Evolutionary conservation across 1,139 yeast genomes (phyloP).

Genomic region (Yamadazyma dushanensis): DNA sequence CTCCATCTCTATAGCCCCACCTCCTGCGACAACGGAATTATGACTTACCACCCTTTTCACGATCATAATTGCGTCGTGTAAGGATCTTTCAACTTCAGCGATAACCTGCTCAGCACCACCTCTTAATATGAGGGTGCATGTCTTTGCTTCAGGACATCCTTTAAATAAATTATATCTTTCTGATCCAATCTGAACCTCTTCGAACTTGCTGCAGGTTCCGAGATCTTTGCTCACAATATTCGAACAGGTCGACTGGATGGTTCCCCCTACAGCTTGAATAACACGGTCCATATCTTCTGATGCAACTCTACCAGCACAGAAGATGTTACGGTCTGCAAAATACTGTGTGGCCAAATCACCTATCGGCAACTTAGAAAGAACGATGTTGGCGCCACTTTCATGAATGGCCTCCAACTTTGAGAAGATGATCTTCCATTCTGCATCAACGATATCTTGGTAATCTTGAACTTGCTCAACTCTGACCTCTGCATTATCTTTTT

Average conservation of each 20-base stretch:
- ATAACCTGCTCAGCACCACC: slow-evolving; percentile 99
- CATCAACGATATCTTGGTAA: slow-evolving; percentile 95
- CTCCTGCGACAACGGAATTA: slow-evolving; percentile 91
- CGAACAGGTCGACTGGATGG: slow-evolving; percentile 85
- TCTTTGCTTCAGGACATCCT: slow-evolving; percentile 90
- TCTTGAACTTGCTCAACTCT: slow-evolving; percentile 92
- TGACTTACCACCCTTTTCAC: slow-evolving; percentile 93
- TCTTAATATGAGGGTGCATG: slow-evolving; percentile 89
- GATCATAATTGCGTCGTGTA: slow-evolving; percentile 98
- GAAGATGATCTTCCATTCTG: slow-evolving; percentile 95
- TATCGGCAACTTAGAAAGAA: slow-evolving; percentile 90
- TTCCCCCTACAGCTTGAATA: slow-evolving; percentile 91
- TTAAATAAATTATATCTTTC: slow-evolving; percentile 91
- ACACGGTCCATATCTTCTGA: slow-evolving; percentile 90
- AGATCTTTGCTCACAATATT: slow-evolving; percentile 66
- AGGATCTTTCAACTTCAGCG: slow-evolving; percentile 95
- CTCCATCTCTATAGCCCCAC: slow-evolving; percentile 99
- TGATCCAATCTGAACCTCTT: slow-evolving; percentile 93
- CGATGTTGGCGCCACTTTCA: slow-evolving; percentile 87
- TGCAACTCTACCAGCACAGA: slow-evolving; percentile 96
- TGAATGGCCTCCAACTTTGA: slow-evolving; percentile 82
- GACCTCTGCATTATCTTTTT: slow-evolving; percentile 98
- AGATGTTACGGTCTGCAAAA: slow-evolving; percentile 93
- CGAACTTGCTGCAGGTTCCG: slow-evolving; percentile 84
- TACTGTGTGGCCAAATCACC: slow-evolving; percentile 98